Conservation (phyloP, 2,329 filamentous ascomycete species). For the Penicillium expansum region DNA sequence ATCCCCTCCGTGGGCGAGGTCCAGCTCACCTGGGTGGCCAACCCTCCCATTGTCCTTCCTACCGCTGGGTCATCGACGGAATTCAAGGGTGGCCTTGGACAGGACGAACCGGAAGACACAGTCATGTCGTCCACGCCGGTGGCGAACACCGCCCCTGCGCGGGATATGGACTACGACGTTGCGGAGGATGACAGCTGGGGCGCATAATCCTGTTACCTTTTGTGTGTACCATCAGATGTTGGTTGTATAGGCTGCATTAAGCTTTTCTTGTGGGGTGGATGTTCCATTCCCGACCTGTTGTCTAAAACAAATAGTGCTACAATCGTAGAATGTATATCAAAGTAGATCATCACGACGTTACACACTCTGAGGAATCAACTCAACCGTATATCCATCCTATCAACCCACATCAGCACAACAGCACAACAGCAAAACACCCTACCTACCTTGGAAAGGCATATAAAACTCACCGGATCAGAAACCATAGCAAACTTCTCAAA, state of each 20-base stretch:
- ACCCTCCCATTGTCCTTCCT: constrained; percentile 29
- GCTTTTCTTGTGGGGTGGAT: neutral
- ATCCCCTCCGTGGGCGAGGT: constrained; percentile 55
- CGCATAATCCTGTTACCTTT: constrained; percentile 3
- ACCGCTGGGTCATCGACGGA: constrained; percentile 18
- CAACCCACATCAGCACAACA: neutral
- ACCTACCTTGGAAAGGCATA: neutral
- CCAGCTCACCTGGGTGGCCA: constrained; percentile 55
- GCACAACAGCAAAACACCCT: too few species aligned
- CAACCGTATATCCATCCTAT: constrained; percentile 37
- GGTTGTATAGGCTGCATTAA: constrained; percentile 8
- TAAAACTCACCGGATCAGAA: constrained; percentile 37
- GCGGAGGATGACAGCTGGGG: constrained; percentile 51
- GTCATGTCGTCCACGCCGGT: constrained; percentile 30
- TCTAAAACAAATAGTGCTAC: neutral
- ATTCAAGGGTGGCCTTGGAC: constrained; percentile 23
- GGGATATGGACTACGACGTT: constrained; percentile 52
- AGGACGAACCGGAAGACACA: constrained; percentile 30
- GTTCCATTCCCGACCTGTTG: neutral
- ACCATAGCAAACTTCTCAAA: constrained; percentile 40
- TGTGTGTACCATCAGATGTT: constrained; percentile 1
- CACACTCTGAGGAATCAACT: constrained; percentile 33
- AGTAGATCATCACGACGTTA: neutral
- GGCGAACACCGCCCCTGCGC: constrained; percentile 10
- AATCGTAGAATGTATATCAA: neutral